Conservation (phyloP, 2,329 filamentous ascomycete genomes). For the Hymenoscyphus linearis region DNA sequence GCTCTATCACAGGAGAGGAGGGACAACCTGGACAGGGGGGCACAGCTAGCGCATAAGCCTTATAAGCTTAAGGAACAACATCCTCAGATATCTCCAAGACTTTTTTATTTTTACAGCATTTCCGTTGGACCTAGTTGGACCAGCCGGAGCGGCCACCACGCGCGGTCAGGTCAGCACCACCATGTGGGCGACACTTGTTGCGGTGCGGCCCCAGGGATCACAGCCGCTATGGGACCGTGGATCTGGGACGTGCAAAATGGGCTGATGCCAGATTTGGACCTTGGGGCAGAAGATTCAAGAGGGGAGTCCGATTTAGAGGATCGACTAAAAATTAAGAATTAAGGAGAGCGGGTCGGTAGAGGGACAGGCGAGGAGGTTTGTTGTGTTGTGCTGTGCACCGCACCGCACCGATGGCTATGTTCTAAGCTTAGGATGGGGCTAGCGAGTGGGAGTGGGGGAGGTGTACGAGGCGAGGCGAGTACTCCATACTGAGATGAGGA, state of each 20-base stretch:
- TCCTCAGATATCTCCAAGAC: neutral
- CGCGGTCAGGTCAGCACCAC: neutral
- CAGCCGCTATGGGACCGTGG: neutral
- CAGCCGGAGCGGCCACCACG: neutral
- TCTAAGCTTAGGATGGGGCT: neutral
- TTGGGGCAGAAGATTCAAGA: neutral
- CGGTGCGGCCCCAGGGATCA: neutral
- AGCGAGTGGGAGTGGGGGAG: too few relatives aligned
- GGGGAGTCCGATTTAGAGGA: neutral
- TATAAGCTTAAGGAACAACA: slow-evolving; percentile 4
- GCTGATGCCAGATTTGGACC: neutral
- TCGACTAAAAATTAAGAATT: neutral
- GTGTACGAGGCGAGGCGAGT: too few relatives aligned
- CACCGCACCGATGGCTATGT: too few relatives aligned
- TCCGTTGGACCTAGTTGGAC: too few relatives aligned
- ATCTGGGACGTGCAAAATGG: slow-evolving; percentile 1
- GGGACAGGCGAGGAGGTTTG: neutral
- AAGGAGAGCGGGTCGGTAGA: neutral
- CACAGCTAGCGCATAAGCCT: slow-evolving; percentile 3
- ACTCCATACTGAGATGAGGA: neutral
- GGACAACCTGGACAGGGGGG: too few relatives aligned
- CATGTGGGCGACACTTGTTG: neutral
- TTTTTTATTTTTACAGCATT: neutral
- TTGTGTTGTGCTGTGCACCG: too few relatives aligned
- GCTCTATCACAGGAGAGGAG: neutral